These are phyloP conservation scores for Aspergillus nidulans DNA, from an alignment of 495 filamentous ascomycete genomes.

Conservation along the genomic window DNA sequence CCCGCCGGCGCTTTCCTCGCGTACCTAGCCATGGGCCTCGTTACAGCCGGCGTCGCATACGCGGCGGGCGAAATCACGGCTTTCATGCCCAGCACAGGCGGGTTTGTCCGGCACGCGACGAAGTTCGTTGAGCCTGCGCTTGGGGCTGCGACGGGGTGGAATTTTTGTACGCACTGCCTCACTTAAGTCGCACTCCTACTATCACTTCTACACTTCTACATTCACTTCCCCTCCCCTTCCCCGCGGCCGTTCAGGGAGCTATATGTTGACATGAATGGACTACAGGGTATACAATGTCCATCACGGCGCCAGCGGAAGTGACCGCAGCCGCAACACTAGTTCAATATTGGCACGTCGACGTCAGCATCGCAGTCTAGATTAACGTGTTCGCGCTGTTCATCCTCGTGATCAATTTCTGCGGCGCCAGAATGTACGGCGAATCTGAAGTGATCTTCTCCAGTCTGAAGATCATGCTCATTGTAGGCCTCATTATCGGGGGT, in stretches of 20 bases:
- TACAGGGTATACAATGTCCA: constrained; percentile 47
- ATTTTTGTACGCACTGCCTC: too few relatives aligned
- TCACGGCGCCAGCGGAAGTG: background rate
- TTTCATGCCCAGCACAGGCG: constrained; percentile 65
- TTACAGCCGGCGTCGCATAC: constrained; percentile 49
- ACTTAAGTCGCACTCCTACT: constrained; percentile 56
- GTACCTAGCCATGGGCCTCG: constrained; percentile 51
- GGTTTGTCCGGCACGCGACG: constrained; percentile 63
- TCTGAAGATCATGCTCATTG: constrained; percentile 42
- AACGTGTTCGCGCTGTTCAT: constrained; percentile 42
- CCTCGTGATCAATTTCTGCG: constrained; percentile 36
- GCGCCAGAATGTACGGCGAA: constrained; percentile 44
- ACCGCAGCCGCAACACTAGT: constrained; percentile 4
- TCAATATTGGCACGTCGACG: constrained; percentile 3
- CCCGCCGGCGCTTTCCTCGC: constrained; percentile 61
- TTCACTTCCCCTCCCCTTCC: too few relatives aligned
- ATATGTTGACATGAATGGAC: too few relatives aligned
- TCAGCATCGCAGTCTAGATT: constrained; percentile 46
- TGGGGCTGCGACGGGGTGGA: background rate
- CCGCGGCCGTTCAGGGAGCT: too few relatives aligned
- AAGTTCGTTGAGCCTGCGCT: constrained; percentile 60
- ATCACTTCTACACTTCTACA: constrained; percentile 47
- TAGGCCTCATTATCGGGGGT: constrained; percentile 44
- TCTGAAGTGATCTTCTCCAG: constrained; percentile 40
- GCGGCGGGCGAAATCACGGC: constrained; percentile 62